These are phyloP conservation scores for Penicillium lagena DNA, from an alignment of 495 filamentous ascomycete species.

Conservation along the genomic window DNA sequence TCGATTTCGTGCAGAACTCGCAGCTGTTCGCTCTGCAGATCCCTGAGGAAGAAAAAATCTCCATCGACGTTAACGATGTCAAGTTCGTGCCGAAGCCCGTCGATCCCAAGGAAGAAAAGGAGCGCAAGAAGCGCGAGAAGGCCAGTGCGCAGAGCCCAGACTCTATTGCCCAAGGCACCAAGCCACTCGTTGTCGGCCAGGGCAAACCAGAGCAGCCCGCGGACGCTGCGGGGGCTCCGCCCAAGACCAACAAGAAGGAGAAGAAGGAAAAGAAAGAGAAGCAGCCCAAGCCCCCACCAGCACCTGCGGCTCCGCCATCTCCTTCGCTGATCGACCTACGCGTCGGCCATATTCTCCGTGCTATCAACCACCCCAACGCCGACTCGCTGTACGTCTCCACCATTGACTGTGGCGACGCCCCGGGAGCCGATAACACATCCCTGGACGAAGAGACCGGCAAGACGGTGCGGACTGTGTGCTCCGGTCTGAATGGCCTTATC, in stretches of 20 bases:
- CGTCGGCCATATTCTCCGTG: conserved; percentile 94
- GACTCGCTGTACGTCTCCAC: conserved; percentile 94
- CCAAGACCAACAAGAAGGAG: conserved; percentile 44
- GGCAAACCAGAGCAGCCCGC: conserved; percentile 46
- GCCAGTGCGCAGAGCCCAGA: conserved; percentile 46
- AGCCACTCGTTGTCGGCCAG: conserved; percentile 32
- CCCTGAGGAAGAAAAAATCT: conserved; percentile 68
- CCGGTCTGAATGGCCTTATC: conserved; percentile 85
- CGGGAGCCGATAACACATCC: conserved; percentile 78
- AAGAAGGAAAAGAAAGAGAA: conserved; percentile 86
- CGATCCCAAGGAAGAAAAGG: conserved; percentile 83
- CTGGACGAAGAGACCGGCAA: conserved; percentile 73
- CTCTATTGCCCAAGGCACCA: conserved; percentile 30
- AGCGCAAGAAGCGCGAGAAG: conserved; percentile 82
- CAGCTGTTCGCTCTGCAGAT: conserved; percentile 68
- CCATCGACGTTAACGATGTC: conserved; percentile 72
- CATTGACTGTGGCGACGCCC: conserved; percentile 88
- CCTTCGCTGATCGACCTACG: conserved; percentile 88
- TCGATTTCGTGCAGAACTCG: conserved; percentile 93
- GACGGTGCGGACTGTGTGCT: conserved; percentile 90
- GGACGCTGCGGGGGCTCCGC: conserved; percentile 34
- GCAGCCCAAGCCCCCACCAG: conserved; percentile 55
- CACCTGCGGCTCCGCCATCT: conserved; percentile 63
- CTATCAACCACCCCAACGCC: conserved; percentile 90
- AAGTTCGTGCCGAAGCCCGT: conserved; percentile 73